Evolutionary conservation across 1,284 basidiomycete species (phyloP), one percentile per base, ranked within the genome.

Genomic region (Tilletia caries): DNA sequence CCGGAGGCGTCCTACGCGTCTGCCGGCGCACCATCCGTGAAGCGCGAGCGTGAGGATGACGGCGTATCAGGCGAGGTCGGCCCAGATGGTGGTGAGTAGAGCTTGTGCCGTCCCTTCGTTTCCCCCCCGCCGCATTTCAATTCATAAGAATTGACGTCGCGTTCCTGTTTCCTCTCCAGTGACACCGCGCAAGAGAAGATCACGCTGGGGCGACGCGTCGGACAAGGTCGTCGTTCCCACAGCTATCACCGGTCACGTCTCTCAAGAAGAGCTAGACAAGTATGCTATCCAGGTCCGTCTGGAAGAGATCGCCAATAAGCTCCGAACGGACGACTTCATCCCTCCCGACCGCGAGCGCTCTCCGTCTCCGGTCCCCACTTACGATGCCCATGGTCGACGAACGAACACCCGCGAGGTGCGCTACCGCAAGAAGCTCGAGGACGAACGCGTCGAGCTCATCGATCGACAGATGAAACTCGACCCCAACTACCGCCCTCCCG

Each of bases 401-500:
- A 97, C 93, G 67, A 99, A 99, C 85, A 98, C 95, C 13, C 91
- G 96, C 67, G 96, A 99, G 85, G 91, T 98, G 65, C 91, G 96
- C 68, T 98, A 98, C 85, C 90, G 92, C 73, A 95, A 96, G 85
- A 97, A 96, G 83, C 89, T 99, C 67, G 96, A 98, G 85, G 95
- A 98, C 73, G 96, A 99, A 84, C 91, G 94, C 67, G 91, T 94
- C 79, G 88, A 88, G 71, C 90, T 98, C 67, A 92, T 98, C 70
- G 96, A 98, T 81, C 90, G 91, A 54, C 94, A 94, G 43, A 91
- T 98, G 89, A 95, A 96, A 85, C 92, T 93, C 75, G 96, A 98
- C 82, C 95, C 96, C 29, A 94, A 93, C 83, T 98, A 95, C 87
- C 91, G 91, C 58, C 93, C 96, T 65, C 95, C 96, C 12, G 90